Evolutionary conservation across 768 basidiomycete species (phyloP), one percentile per base, ranked within the genome.

Genomic region (Collybiopsis confluens): DNA sequence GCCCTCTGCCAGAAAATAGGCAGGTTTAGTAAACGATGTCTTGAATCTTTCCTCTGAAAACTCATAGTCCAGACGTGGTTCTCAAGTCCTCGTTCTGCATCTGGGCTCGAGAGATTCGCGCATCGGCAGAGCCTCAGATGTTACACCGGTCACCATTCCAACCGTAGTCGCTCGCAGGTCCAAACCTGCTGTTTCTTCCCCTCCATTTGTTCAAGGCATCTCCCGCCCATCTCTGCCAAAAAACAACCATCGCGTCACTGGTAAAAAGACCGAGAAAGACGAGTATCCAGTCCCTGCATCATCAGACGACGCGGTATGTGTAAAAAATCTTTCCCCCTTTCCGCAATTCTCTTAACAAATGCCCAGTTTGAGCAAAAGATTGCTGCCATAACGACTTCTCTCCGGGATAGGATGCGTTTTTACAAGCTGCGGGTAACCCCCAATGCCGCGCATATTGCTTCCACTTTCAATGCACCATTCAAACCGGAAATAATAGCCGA

Each of bases 401-500:
- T 92, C 38, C 82, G 88, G 23, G 90, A 91, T 51, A 74, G 90
- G 49, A 91, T 92, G 90, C 78, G 84, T 27, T 92, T 92, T 65
- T 92, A 92, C 69, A 91, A 91, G 66, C 73, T 91, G 53, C 80
- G 79, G 49, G 86, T 85, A 52, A 92, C 83, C 21, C 86, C 75
- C 20, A 87, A 83, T 65, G 87, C 82, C 38, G 80, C 81, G 5
- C 75, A 73, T 45, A 85, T 89, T 41, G 89, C 88, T 1, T 80
- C 85, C 4, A 82, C 80, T 10, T 92, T 88, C 68, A 97, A 96
- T 63, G 82, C 83, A 55, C 85, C 86, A 56, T 90, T 92, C 66
- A 82, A 83, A 63, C 88, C 92, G 2, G 91, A 95, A 63, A 80
- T 80, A n/a, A 91, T 98, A 35, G 78, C 84, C 6, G 91, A 92